phyloP scores from a whole-genome alignment of 2,329 filamentous ascomycete genomes.

The Aspergillus jensenii region DNA sequence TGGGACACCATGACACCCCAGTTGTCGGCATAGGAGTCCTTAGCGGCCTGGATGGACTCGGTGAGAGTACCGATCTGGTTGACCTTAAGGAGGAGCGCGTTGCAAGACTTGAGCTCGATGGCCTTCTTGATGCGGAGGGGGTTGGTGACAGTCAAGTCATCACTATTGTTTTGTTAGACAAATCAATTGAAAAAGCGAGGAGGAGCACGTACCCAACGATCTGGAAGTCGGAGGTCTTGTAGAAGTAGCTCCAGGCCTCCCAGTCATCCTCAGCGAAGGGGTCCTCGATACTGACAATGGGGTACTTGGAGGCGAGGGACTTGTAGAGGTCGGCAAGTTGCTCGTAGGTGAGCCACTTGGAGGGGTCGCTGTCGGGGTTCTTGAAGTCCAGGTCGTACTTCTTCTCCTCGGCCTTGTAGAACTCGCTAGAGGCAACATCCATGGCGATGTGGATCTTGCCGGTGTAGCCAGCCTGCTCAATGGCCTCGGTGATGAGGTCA shows the following conservation, averaged over 20 bases:
- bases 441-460: slow-evolving; percentile 98
- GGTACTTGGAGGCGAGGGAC: slow-evolving; percentile 87
- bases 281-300: slow-evolving; percentile 98
- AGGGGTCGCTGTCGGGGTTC: slow-evolving; percentile 94
- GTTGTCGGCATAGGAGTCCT: slow-evolving; percentile 91
- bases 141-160: slow-evolving; percentile 99
- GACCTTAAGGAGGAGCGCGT: slow-evolving; percentile 97
- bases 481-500: slow-evolving; percentile 90
- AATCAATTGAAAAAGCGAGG: neutral
- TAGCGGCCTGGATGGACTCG: slow-evolving; percentile 98
- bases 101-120: slow-evolving; percentile 98
- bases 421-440: slow-evolving; percentile 98
- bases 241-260: slow-evolving; percentile 99
- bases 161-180: slow-evolving; percentile 48
- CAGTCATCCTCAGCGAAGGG: slow-evolving; percentile 99
- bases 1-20: slow-evolving; percentile 99
- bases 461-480: slow-evolving; percentile 92
- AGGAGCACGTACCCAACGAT: slow-evolving; percentile 67
- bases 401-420: slow-evolving; percentile 97
- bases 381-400: slow-evolving; percentile 99
- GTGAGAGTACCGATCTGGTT: slow-evolving; percentile 99
- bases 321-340: slow-evolving; percentile 91
- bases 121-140: slow-evolving; percentile 99
- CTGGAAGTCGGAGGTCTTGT: slow-evolving; percentile 98
- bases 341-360: slow-evolving; percentile 99